A percentile compares a stretch with the other conserved stretches of the same genome.
Evolutionary conservation across 140 eudicot species (phyloP).

Genomic region (Anethum foeniculum): DNA sequence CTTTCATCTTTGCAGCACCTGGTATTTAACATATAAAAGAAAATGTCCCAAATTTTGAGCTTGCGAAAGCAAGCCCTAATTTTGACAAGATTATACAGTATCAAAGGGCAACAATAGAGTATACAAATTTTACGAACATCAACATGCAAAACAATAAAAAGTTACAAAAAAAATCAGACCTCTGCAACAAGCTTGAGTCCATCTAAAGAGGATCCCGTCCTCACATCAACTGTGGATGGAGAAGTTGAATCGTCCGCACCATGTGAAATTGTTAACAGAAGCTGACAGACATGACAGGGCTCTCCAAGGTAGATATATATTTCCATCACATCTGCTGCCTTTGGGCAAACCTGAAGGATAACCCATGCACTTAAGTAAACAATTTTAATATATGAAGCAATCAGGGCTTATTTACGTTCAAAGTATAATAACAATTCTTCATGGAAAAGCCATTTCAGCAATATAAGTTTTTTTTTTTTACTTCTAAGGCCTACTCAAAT

Average conservation of each 20-base stretch:
- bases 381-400: background rate
- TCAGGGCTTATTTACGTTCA: no score
- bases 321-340: constrained; percentile 89
- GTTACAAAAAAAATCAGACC: constrained; percentile 34
- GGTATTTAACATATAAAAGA: background rate
- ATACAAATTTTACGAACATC: constrained; percentile 11
- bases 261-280: constrained; percentile 89
- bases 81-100: background rate
- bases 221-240: constrained; percentile 94
- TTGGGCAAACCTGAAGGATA: constrained; percentile 66
- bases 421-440: background rate
- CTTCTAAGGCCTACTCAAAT: constrained; percentile 11
- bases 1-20: background rate
- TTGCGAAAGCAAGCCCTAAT: background rate
- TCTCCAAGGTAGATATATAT: constrained; percentile 80
- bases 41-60: background rate
- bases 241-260: constrained; percentile 89
- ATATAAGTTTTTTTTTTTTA: background rate
- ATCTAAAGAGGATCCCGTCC: constrained; percentile 80
- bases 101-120: background rate
- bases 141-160: constrained; percentile 15
- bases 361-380: constrained; percentile 1
- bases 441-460: background rate
- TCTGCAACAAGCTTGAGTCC: constrained; percentile 90
- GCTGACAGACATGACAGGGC: constrained; percentile 95